These are phyloP conservation scores for Xerocomus amazonicus DNA, from an alignment of 1,284 basidiomycete genomes.

Conservation along the genomic window DNA sequence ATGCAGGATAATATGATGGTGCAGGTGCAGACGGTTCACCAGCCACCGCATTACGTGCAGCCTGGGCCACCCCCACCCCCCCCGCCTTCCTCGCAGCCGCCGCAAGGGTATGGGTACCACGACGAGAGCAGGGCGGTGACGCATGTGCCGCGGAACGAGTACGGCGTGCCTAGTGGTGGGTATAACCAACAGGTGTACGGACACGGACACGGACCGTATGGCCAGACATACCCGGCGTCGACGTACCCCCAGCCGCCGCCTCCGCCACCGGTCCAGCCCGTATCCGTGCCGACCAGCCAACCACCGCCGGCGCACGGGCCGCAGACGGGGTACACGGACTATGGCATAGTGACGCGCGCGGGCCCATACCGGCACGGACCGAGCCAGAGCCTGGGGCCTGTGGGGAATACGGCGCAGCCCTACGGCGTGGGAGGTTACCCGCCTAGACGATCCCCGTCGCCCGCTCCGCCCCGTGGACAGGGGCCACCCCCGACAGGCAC, in stretches of 20 bases:
- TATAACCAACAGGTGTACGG: conserved; percentile 8
- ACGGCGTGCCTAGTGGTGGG: conserved; percentile 12
- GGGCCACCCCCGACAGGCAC: conserved; percentile 55
- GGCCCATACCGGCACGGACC: conserved; percentile 5
- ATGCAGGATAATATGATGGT: conserved; percentile 30
- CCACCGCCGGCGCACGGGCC: background rate
- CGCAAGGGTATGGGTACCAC: conserved; percentile 24
- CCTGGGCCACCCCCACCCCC: conserved; percentile 1
- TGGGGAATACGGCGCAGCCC: background rate
- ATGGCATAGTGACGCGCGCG: conserved; percentile 5
- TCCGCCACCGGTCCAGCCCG: conserved; percentile 5
- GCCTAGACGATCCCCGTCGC: conserved; percentile 36
- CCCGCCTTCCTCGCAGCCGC: conserved; percentile 14
- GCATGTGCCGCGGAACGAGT: conserved; percentile 21
- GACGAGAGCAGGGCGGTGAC: conserved; percentile 17
- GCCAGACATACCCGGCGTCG: conserved; percentile 13
- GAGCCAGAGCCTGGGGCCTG: conserved; percentile 8
- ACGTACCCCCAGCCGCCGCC: conserved; percentile 8
- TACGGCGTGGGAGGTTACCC: conserved; percentile 4
- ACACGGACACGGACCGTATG: conserved; percentile 21
- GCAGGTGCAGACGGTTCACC: conserved; percentile 19
- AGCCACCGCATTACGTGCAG: conserved; percentile 9
- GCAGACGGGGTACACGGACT: background rate
- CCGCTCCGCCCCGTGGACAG: conserved; percentile 29
- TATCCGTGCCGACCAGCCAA: background rate